Base-by-base conservation (phyloP, 1,284 basidiomycete species). In the Coriolopsis trogii region DNA sequence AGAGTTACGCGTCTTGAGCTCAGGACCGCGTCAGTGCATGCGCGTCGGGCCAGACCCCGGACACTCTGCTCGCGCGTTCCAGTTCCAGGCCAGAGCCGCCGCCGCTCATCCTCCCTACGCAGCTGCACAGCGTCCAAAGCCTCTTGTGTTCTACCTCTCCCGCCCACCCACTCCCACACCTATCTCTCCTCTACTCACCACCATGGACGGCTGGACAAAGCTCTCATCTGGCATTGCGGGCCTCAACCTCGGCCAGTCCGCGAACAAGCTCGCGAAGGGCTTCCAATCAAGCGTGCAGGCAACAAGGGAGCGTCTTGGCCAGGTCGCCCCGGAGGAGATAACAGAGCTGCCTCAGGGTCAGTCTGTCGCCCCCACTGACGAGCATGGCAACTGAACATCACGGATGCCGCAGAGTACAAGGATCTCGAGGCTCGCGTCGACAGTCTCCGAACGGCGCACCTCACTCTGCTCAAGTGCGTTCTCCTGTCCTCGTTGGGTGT, bases 351-450 rank as follows among this genome's bases (percentile, higher is more conserved):
- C 90, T n/a, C 87, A 91, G 72, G 89, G 89, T 88, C 36, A 21
- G 55, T 44, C 18, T 18, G 15, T 21, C 8, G 12, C 8, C 41
- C 30, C 63, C 20, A 36, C 16, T 18, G 33, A 36, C n/a, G 33
- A 36, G n/a, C 7, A 5, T 6, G 33, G 6, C 7, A 41, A 25
- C 48, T n/a, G 21, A 31, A 29, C 46, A 20, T 53, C 28, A 37
- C 18, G 29, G 4, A 23, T 37, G 41, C n/a, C 29, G 15, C 73
- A 91, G 95, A 99, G 71, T 99, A 99, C 82, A 95, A 89, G 70
- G 91, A 95, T 66, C 85, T 99, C 62, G 96, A 99, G 73, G 79
- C 87, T 41, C 87, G 95, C 49, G 96, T 99, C 33, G 97, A 99
- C 73, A 93, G 93, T 29, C 84, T 99, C 46, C 86, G 89, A 63